A percentile compares a stretch with the other conserved stretches of the same genome.
phyloP scores from a whole-genome alignment of 2,329 filamentous ascomycete genomes.

The Apiospora rasikravindrae region DNA sequence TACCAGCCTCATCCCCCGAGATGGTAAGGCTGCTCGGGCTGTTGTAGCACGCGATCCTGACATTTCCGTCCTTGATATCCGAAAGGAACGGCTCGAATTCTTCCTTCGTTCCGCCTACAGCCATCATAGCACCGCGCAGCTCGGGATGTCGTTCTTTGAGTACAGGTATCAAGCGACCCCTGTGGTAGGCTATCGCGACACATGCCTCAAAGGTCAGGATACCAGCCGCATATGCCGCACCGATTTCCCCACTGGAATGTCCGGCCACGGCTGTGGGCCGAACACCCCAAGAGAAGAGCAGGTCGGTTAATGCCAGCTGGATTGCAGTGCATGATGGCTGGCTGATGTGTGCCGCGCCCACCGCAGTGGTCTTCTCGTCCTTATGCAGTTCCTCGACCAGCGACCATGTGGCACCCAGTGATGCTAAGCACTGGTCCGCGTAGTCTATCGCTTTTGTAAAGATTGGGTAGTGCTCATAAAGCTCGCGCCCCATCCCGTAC shows the following conservation, averaged over 20 bases:
- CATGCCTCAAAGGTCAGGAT: constrained; percentile 39
- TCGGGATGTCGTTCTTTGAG: constrained; percentile 44
- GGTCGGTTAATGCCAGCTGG: constrained; percentile 46
- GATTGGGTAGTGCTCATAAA: constrained; percentile 30
- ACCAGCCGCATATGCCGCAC: constrained; percentile 53
- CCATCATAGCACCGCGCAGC: constrained; percentile 57
- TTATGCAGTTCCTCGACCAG: constrained; percentile 41
- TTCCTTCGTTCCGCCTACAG: constrained; percentile 52
- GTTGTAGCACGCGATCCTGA: constrained; percentile 34
- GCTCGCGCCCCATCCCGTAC: constrained; percentile 39
- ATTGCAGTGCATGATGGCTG: constrained; percentile 47
- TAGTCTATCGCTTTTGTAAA: constrained; percentile 27
- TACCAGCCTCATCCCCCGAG: constrained; percentile 31
- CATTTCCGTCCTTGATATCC: constrained; percentile 38
- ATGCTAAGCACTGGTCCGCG: constrained; percentile 27
- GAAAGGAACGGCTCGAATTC: constrained; percentile 46
- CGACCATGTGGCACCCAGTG: constrained; percentile 35
- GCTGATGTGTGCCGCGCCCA: constrained; percentile 35
- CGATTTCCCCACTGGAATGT: constrained; percentile 42
- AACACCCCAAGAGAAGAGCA: constrained; percentile 39
- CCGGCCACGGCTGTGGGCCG: constrained; percentile 35
- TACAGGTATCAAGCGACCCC: constrained; percentile 46
- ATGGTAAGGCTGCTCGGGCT: constrained; percentile 32
- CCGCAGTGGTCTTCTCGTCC: constrained; percentile 28
- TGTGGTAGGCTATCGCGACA: constrained; percentile 38